These are phyloP conservation scores for Wickerhamiella azymoides DNA, from an alignment of 805 yeast genomes.

Conservation along the genomic window DNA sequence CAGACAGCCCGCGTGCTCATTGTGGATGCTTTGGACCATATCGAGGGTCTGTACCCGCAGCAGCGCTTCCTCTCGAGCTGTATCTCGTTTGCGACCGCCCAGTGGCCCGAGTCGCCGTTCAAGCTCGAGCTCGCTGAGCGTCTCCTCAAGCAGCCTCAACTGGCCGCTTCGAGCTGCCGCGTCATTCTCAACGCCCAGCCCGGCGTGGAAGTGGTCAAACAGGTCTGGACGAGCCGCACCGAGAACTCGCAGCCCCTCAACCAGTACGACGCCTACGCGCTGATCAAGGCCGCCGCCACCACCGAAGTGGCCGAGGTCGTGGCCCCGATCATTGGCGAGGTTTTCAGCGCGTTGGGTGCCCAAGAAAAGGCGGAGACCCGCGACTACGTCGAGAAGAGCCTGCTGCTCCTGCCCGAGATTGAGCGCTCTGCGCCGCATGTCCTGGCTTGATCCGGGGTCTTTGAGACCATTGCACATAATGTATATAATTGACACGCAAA, in stretches of 20 bases:
- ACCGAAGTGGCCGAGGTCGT: background rate
- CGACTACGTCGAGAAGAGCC: background rate
- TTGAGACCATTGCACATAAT: background rate
- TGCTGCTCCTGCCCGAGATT: background rate
- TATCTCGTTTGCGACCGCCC: constrained; percentile 13
- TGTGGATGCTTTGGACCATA: constrained; percentile 6
- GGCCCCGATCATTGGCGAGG: background rate
- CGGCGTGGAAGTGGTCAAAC: background rate
- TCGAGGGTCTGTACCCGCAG: constrained; percentile 6
- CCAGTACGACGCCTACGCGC: background rate
- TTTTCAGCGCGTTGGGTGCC: background rate
- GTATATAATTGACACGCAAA: background rate
- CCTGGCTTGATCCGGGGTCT: background rate
- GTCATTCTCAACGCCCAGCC: constrained; percentile 14
- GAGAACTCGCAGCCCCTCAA: background rate
- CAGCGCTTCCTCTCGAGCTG: constrained; percentile 13
- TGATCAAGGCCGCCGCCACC: background rate
- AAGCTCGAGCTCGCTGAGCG: constrained; percentile 11
- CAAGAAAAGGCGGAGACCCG: background rate
- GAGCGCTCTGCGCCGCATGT: background rate
- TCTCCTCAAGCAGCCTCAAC: background rate
- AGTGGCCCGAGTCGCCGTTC: constrained; percentile 16
- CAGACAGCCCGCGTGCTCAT: constrained; percentile 12
- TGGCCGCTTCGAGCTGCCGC: constrained; percentile 14
- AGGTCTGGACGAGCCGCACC: background rate